A percentile compares a stretch with the other conserved stretches of the same genome.
Evolutionary conservation across 176 grass and related monocot genomes (phyloP).

Genomic region (Areca catechu): DNA sequence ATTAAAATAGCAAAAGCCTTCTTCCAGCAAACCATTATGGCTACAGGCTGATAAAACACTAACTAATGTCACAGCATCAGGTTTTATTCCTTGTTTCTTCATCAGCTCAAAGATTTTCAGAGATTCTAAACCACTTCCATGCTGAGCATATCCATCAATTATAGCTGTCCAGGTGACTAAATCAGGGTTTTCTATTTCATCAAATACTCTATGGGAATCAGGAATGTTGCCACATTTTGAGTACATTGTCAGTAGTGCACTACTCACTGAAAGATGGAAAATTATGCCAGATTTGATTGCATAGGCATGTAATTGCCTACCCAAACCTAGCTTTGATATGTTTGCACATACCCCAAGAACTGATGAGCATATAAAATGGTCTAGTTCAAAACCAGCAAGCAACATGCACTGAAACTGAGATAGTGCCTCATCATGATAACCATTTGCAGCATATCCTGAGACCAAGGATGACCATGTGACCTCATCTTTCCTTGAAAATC

Average conservation of each 20-base stretch:
- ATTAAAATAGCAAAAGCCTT: slow-evolving; percentile 52
- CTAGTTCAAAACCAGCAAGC: slow-evolving; percentile 29
- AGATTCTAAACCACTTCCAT: slow-evolving; percentile 57
- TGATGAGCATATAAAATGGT: slow-evolving; percentile 57
- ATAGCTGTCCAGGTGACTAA: slow-evolving; percentile 72
- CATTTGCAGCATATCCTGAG: slow-evolving; percentile 53
- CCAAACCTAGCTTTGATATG: slow-evolving; percentile 35
- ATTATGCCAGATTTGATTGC: slow-evolving; percentile 41
- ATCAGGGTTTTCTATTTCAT: slow-evolving; percentile 17
- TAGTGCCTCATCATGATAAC: slow-evolving; percentile 44
- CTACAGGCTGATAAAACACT: slow-evolving; percentile 69
- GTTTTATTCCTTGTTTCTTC: slow-evolving; percentile 44
- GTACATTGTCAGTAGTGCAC: too few relatives aligned
- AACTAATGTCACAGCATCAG: slow-evolving; percentile 43
- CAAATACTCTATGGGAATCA: too few relatives aligned
- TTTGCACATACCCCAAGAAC: slow-evolving; percentile 55
- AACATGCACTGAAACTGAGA: slow-evolving; percentile 35
- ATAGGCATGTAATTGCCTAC: slow-evolving; percentile 46
- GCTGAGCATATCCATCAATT: slow-evolving; percentile 75
- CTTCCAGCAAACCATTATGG: slow-evolving; percentile 55
- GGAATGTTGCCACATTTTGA: too few relatives aligned
- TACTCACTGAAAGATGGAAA: neutral
- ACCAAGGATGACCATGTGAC: slow-evolving; percentile 52
- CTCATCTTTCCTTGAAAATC: slow-evolving; percentile 39
- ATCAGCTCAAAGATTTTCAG: slow-evolving; percentile 50